phyloP scores from a whole-genome alignment of 805 yeast genomes.

The Ogataea wickerhamii region DNA sequence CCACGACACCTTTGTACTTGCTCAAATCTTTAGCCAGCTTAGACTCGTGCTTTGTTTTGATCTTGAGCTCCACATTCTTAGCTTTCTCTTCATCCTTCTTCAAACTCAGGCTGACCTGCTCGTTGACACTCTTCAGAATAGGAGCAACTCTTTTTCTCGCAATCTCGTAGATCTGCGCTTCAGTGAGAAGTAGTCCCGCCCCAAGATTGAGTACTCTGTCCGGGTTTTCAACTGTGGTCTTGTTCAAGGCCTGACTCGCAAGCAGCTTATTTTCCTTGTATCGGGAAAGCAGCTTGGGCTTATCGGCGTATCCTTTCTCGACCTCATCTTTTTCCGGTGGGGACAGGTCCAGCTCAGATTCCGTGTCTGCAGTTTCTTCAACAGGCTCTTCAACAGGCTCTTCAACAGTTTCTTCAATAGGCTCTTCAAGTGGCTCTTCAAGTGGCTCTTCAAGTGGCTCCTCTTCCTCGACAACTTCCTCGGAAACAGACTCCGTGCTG shows the following conservation, averaged over 20 bases:
- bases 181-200: constrained; percentile 51
- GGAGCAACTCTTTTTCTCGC: constrained; percentile 56
- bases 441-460: constrained; percentile 19
- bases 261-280: constrained; percentile 48
- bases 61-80: constrained; percentile 37
- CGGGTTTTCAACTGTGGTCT: constrained; percentile 43
- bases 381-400: constrained; percentile 13
- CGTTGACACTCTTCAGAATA: constrained; percentile 47
- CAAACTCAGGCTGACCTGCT: constrained; percentile 43
- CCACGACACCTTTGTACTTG: constrained; percentile 36
- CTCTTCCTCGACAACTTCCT: constrained; percentile 18
- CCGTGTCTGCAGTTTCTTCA: constrained; percentile 8
- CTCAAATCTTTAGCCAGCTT: constrained; percentile 36
- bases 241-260: constrained; percentile 44
- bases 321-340: constrained; percentile 34
- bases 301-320: constrained; percentile 38
- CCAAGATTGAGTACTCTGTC: constrained; percentile 50
- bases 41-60: constrained; percentile 30
- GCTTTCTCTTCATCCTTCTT: constrained; percentile 38
- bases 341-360: constrained; percentile 24
- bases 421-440: constrained; percentile 11
- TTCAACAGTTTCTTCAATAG: constrained; percentile 11
- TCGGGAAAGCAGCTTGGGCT: constrained; percentile 46
- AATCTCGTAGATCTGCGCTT: constrained; percentile 51
- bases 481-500: constrained; percentile 5